A percentile compares a stretch with the other conserved stretches of the same genome.
These are phyloP conservation scores for Combretum micranthum DNA, from an alignment of 345 rosid species.

Conservation along the genomic window DNA sequence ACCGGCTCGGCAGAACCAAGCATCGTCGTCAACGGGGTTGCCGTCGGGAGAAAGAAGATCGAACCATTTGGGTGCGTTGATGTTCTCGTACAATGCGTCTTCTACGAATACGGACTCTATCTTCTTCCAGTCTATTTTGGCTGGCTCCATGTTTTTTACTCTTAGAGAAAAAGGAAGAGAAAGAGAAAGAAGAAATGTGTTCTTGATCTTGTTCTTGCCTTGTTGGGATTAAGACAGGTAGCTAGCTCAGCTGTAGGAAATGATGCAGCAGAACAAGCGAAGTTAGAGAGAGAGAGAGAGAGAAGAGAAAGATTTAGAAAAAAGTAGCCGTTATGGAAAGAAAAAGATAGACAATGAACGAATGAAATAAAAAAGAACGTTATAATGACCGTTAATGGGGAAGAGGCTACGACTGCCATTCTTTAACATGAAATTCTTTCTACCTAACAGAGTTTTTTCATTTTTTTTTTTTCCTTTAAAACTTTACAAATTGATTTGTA, in stretches of 20 bases:
- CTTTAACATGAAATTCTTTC: no score
- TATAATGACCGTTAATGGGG: no score
- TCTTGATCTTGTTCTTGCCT: background rate
- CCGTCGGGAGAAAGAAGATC: constrained; percentile 50
- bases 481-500: no score
- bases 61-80: constrained; percentile 82
- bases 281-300: constrained; percentile 5
- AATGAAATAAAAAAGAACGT: no score
- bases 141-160: constrained; percentile 66
- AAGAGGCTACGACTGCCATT: no score
- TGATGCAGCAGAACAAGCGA: background rate
- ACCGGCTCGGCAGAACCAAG: constrained; percentile 95
- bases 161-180: background rate
- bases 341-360: no score
- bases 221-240: background rate
- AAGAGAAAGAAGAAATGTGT: background rate
- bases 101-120: constrained; percentile 63
- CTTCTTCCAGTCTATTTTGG: constrained; percentile 86
- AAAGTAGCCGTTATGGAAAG: background rate
- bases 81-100: constrained; percentile 68
- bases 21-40: constrained; percentile 27
- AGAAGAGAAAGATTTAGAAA: background rate
- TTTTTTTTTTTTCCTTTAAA: no score
- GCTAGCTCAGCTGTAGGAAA: background rate
- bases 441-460: no score